Conservation (phyloP, 352 stramenopile genomes). For the Globisporangium spinosum region DNA sequence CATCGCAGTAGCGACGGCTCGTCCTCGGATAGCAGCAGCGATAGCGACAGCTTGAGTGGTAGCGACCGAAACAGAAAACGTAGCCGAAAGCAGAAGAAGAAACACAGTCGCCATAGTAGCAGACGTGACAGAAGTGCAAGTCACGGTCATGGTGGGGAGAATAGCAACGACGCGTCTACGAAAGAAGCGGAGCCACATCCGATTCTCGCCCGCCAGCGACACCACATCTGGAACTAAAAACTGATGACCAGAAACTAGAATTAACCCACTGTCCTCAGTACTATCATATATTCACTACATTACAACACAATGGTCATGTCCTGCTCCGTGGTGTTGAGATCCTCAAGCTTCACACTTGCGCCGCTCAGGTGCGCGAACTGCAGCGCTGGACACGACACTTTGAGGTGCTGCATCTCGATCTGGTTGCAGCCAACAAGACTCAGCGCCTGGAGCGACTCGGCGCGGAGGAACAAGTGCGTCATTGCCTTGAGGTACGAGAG, state of each 20-base stretch:
- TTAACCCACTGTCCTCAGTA: not conserved
- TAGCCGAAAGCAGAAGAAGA: constrained; percentile 4
- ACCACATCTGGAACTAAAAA: constrained; percentile 39
- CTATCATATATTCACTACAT: not conserved
- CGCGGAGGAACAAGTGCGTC: constrained; percentile 50
- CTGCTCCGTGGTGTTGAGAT: constrained; percentile 29
- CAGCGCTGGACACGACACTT: constrained; percentile 42
- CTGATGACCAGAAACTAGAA: not conserved
- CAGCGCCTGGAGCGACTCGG: constrained; percentile 33
- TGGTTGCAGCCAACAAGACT: constrained; percentile 45
- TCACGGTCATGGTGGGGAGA: constrained; percentile 4
- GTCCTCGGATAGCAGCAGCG: constrained; percentile 2
- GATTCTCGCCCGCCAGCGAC: constrained; percentile 31
- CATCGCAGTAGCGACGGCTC: not conserved
- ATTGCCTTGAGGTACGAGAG: constrained; percentile 64
- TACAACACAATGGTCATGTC: not conserved
- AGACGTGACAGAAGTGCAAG: not conserved
- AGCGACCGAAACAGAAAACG: not conserved
- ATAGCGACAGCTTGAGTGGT: not conserved
- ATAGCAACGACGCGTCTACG: not conserved
- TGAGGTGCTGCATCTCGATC: constrained; percentile 31
- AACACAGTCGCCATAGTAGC: not conserved
- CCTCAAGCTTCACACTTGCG: constrained; percentile 31
- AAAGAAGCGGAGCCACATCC: constrained; percentile 3
- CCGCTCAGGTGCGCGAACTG: constrained; percentile 37